Base-by-base conservation (phyloP, 306 rosid genomes). In the Fragaria iinumae region DNA sequence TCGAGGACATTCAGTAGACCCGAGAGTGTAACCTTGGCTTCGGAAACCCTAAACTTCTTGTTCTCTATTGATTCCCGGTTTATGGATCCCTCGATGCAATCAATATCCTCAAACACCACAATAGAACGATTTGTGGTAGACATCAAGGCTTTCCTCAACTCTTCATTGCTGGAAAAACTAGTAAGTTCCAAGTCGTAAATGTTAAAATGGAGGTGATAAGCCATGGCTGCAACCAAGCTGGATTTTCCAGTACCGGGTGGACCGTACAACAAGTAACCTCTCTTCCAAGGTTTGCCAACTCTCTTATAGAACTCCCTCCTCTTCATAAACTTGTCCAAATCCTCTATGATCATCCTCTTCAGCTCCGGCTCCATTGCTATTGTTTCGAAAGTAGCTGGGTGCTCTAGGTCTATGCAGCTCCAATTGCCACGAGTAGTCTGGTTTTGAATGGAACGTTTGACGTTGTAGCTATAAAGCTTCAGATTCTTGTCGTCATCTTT, bases 211-310 rank as follows among this genome's bases (percentile, higher is more conserved):
- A 81, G 74, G 67, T 81, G 79, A 66, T 84, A 81, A 59, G 88
- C 88, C 88, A 84, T 84, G 50, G 88, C 88, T 0, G 88, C 88
- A 21, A 81, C 32, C 64, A 84, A 71, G 59, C 81, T 84, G 2
- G 88, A 81, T 36, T 81, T 84, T 0, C 83, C 81, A 1, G 83
- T 81, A 23, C 88, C 88, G 20, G 88, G 83, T 3, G 87, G 87
- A 53, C 87, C 85, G 23, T 69, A 84, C 66, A 84, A 60, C 77
- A 84, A 74, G 41, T 81, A 84, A 14, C 87, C 87, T 64, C 87
- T 68, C 59, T 81, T 84, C 88, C 88, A 84, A 20, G 85, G 78
- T 73, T 78, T 84, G 18, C 85, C 83, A 6, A 84, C 88, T 27
- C 21, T 73, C 78, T 45, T 77, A 18, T 84, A 84, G 25, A 84